Base-by-base conservation (phyloP, 176 grass and related monocot species). In the Oryza longistaminata region DNA sequence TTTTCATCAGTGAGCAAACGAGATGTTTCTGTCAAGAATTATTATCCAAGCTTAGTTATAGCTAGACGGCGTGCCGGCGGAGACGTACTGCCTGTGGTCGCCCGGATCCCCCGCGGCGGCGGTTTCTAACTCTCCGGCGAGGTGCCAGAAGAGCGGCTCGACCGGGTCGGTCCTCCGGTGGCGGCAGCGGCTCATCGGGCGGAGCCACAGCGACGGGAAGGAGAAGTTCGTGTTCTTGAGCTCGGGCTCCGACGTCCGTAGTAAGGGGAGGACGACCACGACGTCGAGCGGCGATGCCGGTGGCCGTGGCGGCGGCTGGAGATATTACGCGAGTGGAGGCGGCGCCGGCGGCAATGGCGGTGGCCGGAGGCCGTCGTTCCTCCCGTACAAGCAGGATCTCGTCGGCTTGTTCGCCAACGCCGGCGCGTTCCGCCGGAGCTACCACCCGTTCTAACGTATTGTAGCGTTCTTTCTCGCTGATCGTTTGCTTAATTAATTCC, bases 151-250 rank as follows among this genome's bases (percentile, higher is more conserved):
- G 80, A 93, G 93, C 55, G 66, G 87, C 2, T 98, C 93, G 66
- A 95, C 93, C 7, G 95, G 95, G 21, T 97, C 93, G 19, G 55
- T 93, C 19, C 27, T 91, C 67, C 83, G 89, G 85, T 97, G 95
- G 95, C 74, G 78, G 27, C 87, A 90, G 71, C 82, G 88, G n/a
- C 75, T 85, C 40, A 11, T 92, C 48, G 77, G 87, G 5, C 85
- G 90, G 43, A 94, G 92, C 90, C 85, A 88, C 25, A 93, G 95
- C 87, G 95, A 95, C 79, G 92, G 95, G n/a, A 91, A 91, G 87
- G 92, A 97, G 82, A 95, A 93, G 78, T 95, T 90, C 46, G 91
- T 90, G n/a, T 97, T 91, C 71, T 11, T 95, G 42, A 46, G 64
- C 33, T 52, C 82, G 7, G 71, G 78, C 27, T 50, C 81, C 21